These are phyloP conservation scores for Jasminum sambac DNA, from an alignment of 257 asterid genomes.

Conservation along the genomic window DNA sequence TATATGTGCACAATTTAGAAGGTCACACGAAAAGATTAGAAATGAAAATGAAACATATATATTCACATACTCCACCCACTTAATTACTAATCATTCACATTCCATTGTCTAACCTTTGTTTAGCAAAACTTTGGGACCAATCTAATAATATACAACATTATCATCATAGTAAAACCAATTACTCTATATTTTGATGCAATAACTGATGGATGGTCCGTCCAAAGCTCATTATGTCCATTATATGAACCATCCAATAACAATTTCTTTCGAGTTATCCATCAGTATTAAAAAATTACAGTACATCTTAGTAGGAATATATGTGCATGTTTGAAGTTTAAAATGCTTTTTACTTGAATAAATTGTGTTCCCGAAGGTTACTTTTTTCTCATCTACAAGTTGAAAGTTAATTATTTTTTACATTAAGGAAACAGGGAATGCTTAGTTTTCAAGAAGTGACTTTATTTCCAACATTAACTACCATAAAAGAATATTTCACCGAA, in stretches of 20 bases:
- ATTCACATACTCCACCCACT: not conserved
- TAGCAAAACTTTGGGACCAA: constrained; percentile 33
- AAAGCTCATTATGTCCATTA: not conserved
- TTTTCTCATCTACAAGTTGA: too few species aligned
- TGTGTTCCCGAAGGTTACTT: too few species aligned
- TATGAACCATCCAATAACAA: not conserved
- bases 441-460: too few species aligned
- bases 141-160: too few species aligned
- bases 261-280: not conserved
- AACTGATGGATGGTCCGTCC: not conserved
- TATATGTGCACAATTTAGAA: not conserved
- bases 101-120: constrained; percentile 37
- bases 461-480: too few species aligned
- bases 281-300: not conserved
- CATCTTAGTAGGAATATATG: not conserved
- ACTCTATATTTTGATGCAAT: too few species aligned
- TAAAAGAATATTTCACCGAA: too few species aligned
- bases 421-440: too few species aligned
- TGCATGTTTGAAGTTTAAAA: not conserved
- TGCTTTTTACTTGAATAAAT: not conserved
- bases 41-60: not conserved
- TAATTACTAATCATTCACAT: constrained; percentile 32
- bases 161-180: too few species aligned
- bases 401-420: too few species aligned
- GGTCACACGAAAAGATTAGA: not conserved